Conservation (phyloP, 306 rosid species). For the Lithocarpus polystachyus region DNA sequence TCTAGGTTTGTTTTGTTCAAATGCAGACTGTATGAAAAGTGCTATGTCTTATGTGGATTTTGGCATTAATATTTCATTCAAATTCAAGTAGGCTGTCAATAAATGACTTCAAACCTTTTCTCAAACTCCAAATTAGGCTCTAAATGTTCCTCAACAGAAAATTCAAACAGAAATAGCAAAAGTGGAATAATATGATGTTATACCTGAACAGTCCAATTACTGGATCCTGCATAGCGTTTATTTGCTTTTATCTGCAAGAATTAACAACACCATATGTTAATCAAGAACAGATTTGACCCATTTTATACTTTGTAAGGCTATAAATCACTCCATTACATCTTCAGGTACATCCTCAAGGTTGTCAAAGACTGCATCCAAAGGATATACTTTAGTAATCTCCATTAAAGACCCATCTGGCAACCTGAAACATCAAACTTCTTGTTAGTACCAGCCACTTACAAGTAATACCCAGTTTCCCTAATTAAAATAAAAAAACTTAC, state of each 20-base stretch:
- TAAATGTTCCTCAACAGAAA: neutral
- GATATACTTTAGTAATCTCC: slow-evolving; percentile 87
- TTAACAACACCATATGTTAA: neutral
- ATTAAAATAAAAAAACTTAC: slow-evolving; percentile 49
- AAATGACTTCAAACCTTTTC: neutral
- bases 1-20: neutral
- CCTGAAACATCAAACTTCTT: slow-evolving; percentile 42
- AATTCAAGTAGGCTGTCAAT: neutral
- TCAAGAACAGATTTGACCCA: neutral
- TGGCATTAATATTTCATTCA: neutral
- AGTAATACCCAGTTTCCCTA: slow-evolving; percentile 3
- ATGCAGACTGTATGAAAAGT: neutral
- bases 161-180: neutral
- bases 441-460: slow-evolving; percentile 21
- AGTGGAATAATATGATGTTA: slow-evolving; percentile 5
- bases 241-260: slow-evolving; percentile 64
- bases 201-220: slow-evolving; percentile 91
- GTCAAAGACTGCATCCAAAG: slow-evolving; percentile 93
- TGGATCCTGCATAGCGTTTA: slow-evolving; percentile 94
- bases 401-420: slow-evolving; percentile 86
- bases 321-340: slow-evolving; percentile 56
- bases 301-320: neutral
- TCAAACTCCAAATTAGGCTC: neutral
- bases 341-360: slow-evolving; percentile 89
- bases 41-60: neutral